phyloP scores from a whole-genome alignment of 495 filamentous ascomycete species.

The Penicillium lividum region DNA sequence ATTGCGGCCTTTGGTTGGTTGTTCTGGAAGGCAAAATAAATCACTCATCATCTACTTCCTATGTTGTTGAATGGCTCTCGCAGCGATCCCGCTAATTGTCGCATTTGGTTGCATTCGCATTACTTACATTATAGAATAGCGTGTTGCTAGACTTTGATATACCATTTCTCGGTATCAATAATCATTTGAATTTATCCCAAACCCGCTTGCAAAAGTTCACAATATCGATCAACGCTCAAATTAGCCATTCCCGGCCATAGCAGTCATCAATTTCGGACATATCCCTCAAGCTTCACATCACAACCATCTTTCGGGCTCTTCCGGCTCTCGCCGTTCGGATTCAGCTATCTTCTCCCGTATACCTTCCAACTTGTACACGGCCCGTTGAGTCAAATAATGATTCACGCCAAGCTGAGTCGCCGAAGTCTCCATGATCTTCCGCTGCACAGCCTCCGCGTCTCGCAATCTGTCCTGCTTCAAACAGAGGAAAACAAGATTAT shows the following conservation, averaged over 20 bases:
- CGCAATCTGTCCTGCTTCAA: neutral
- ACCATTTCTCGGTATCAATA: neutral
- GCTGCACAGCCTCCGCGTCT: neutral
- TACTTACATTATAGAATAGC: neutral
- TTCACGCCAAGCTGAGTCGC: neutral
- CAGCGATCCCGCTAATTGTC: neutral
- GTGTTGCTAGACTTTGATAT: conserved; percentile 1
- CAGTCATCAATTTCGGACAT: neutral
- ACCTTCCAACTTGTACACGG: neutral
- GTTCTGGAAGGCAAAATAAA: conserved; percentile 38
- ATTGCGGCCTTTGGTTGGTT: conserved; percentile 44
- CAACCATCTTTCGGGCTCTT: neutral
- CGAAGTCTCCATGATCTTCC: neutral
- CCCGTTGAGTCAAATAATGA: neutral
- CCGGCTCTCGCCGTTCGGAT: neutral
- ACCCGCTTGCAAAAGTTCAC: neutral
- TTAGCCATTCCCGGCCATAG: neutral
- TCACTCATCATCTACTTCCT: neutral
- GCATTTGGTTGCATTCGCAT: too few species aligned
- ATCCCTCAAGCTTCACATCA: neutral
- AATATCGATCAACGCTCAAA: neutral
- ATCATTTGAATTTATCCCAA: neutral
- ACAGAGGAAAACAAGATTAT: conserved; percentile 4
- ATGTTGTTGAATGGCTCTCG: neutral
- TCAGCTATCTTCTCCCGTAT: neutral